Evolutionary conservation across 306 rosid genomes (phyloP), one percentile per base, ranked within the genome.

Genomic region (Rosa persica): DNA sequence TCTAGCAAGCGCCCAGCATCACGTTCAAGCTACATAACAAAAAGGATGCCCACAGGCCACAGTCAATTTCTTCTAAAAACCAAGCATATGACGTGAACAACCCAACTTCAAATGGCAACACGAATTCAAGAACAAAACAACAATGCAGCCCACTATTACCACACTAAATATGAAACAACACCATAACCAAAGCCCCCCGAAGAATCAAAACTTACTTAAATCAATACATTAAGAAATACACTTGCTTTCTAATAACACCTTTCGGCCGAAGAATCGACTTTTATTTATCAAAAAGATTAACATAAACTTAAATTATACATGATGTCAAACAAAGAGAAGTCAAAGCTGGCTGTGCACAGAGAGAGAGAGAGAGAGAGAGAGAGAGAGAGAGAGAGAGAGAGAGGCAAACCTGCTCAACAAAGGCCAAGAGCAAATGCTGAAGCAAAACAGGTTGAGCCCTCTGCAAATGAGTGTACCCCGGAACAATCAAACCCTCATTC

Each of bases 401-500:
- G 39, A 66, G 4, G n/a, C 87, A 81, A 65, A 95, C 99, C 99
- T 93, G 93, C 83, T 95, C 99, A 76, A 92, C 97, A 79, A 87
- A 95, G 8, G 99, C 98, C 70, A 95, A 74, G 39, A 95, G 87
- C 66, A 91, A 92, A 80, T 95, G 99, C 68, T 85, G 98, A 49
- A 95, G 86, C 47, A 95, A 76, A 86, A 95, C 89, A 0, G 99
- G 99, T 47, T 95, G 99, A 0, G 99, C 99, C 44, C 98, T 88
- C 80, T 93, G 98, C 76, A 95, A 76, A 83, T 95, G 99, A 15
- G 99, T 95, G 72, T 93, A 95, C 5, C 99, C 99, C 4, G 98
- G 99, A 66, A 95, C 92, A 72, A 95, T 93, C 71, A 93, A 77
- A 55, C 87, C 98, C n/a, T 95, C 80, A 17, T 94, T 90, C 77